These are phyloP conservation scores for Clonostachys byssicola DNA, from an alignment of 2,329 filamentous ascomycete species.

Conservation along the genomic window DNA sequence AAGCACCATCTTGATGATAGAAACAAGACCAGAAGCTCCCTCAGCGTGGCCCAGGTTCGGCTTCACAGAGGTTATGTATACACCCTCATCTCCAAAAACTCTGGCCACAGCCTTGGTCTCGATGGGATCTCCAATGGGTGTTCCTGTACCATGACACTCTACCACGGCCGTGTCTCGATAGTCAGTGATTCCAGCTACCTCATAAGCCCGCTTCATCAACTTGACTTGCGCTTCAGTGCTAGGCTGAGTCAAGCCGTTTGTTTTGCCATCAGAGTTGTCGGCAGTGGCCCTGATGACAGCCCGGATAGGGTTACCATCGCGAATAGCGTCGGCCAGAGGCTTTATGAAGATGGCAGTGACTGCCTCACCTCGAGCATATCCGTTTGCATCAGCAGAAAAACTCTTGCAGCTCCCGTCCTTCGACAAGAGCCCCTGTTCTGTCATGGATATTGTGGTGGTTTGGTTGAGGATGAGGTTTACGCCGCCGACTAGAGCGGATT, in stretches of 20 bases:
- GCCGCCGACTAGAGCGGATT: too few relatives aligned
- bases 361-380: conserved; percentile 43
- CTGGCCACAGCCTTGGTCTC: too few relatives aligned
- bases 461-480: too few relatives aligned
- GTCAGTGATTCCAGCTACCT: too few relatives aligned
- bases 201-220: too few relatives aligned
- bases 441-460: conserved; percentile 6
- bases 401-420: conserved; percentile 16
- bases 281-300: conserved; percentile 23
- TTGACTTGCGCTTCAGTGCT: conserved; percentile 24
- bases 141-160: too few relatives aligned
- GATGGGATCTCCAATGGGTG: too few relatives aligned
- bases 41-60: conserved; percentile 37
- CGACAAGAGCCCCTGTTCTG: conserved; percentile 16
- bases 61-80: conserved; percentile 24
- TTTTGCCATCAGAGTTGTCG: conserved; percentile 30
- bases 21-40: conserved; percentile 31
- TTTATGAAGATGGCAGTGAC: conserved; percentile 35
- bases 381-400: conserved; percentile 34
- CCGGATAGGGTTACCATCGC: conserved; percentile 31
- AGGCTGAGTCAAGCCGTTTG: conserved; percentile 32
- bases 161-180: too few relatives aligned
- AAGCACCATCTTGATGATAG: conserved; percentile 35
- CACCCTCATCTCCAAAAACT: conserved; percentile 15
- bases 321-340: conserved; percentile 33